Conservation (phyloP, 139 green algal genomes). For the Deuterostichococcus epilithicus region DNA sequence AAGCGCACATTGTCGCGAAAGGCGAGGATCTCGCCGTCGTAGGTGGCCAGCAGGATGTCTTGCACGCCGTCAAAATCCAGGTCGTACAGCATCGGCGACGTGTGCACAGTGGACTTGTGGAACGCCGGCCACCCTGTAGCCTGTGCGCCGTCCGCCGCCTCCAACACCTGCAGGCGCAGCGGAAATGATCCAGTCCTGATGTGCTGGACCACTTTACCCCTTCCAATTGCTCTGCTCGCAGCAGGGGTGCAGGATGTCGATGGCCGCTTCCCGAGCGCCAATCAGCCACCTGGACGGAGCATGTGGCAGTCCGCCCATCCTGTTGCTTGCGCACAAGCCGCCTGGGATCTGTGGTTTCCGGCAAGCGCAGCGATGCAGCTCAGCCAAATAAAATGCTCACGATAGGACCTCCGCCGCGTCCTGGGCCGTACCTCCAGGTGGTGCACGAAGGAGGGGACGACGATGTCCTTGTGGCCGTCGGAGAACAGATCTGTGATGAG, state of each 20-base stretch:
- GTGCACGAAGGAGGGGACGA: slow-evolving; percentile 92
- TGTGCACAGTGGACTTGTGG: slow-evolving; percentile 80
- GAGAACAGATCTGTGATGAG: slow-evolving; percentile 92
- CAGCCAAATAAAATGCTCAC: not conserved
- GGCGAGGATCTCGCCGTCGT: slow-evolving; percentile 88
- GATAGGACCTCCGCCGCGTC: not conserved
- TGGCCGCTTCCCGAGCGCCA: too few relatives aligned
- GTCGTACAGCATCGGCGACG: slow-evolving; percentile 88
- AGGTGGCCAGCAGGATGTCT: slow-evolving; percentile 87
- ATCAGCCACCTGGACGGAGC: too few relatives aligned
- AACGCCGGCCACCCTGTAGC: slow-evolving; percentile 73
- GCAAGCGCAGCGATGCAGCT: not conserved
- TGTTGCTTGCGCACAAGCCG: not conserved
- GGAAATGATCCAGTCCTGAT: too few relatives aligned
- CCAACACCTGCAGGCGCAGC: slow-evolving; percentile 56
- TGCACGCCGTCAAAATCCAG: slow-evolving; percentile 80
- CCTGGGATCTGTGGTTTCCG: not conserved
- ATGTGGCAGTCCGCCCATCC: not conserved
- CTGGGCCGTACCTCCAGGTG: slow-evolving; percentile 74
- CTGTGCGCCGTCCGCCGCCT: slow-evolving; percentile 75
- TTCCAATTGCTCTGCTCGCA: too few relatives aligned
- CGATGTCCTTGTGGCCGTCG: slow-evolving; percentile 88
- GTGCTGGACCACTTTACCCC: too few relatives aligned
- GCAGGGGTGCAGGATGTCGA: too few relatives aligned
- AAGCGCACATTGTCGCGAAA: slow-evolving; percentile 77